A percentile compares a stretch with the other conserved stretches of the same genome.
Evolutionary conservation across 2,329 filamentous ascomycete genomes (phyloP).

Genomic region (Paecilomyces sp.): DNA sequence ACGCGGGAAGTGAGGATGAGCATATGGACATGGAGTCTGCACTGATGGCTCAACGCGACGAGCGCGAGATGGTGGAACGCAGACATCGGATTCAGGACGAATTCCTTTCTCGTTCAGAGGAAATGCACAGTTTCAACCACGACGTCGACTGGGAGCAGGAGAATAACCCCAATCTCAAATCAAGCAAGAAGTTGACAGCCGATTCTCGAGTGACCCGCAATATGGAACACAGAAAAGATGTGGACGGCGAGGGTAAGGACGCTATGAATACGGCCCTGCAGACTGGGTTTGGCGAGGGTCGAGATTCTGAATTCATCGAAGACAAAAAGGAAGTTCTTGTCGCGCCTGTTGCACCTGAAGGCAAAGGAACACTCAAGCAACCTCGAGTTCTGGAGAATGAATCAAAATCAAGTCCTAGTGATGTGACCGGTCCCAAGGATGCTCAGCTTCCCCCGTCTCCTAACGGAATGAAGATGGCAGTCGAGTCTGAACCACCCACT

Average conservation of each 20-base stretch:
- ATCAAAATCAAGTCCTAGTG: slow-evolving; percentile 9
- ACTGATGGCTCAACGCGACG: slow-evolving; percentile 30
- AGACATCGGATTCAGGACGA: slow-evolving; percentile 47
- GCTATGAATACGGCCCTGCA: slow-evolving; percentile 62
- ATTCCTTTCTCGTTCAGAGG: slow-evolving; percentile 49
- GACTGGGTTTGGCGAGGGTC: slow-evolving; percentile 54
- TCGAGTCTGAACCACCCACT: slow-evolving; percentile 13
- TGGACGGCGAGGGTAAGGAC: slow-evolving; percentile 71
- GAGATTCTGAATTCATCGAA: slow-evolving; percentile 63
- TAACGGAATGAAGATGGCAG: slow-evolving; percentile 13
- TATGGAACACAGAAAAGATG: slow-evolving; percentile 61
- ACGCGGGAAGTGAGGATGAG: slow-evolving; percentile 13
- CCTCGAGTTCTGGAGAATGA: slow-evolving; percentile 42
- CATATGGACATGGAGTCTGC: slow-evolving; percentile 22
- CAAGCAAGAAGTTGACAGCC: slow-evolving; percentile 47
- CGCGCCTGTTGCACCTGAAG: slow-evolving; percentile 56
- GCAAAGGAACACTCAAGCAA: slow-evolving; percentile 51
- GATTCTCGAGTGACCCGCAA: slow-evolving; percentile 57
- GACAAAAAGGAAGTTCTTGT: slow-evolving; percentile 64
- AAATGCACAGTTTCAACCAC: slow-evolving; percentile 65
- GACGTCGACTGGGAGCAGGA: slow-evolving; percentile 59
- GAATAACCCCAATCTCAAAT: slow-evolving; percentile 51
- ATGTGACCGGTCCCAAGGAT: slow-evolving; percentile 12
- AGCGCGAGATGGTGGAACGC: slow-evolving; percentile 36
- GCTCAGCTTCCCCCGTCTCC: slow-evolving; percentile 9